A percentile compares a stretch with the other conserved stretches of the same genome.
phyloP scores from a whole-genome alignment of 225 moss, liverwort and hornwort species.

The Polytrichum formosum region DNA sequence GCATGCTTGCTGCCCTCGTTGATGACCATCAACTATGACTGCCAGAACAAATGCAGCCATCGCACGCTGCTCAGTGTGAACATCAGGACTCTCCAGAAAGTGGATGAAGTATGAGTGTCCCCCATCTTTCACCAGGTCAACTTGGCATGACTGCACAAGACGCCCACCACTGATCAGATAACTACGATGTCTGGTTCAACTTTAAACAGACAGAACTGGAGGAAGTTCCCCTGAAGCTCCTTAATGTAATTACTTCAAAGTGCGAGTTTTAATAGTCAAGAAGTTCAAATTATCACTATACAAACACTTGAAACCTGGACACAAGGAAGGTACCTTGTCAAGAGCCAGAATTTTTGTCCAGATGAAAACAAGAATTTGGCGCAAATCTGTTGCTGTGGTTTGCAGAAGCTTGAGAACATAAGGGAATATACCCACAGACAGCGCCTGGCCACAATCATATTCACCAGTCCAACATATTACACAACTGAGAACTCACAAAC shows the following conservation, averaged over 20 bases:
- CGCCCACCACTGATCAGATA: neutral
- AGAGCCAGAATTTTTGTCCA: slow-evolving; percentile 98
- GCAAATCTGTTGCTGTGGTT: slow-evolving; percentile 89
- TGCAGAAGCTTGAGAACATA: slow-evolving; percentile 92
- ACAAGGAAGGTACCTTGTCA: slow-evolving; percentile 57
- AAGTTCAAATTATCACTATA: too few species aligned
- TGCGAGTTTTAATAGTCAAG: too few species aligned
- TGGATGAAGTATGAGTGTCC: slow-evolving; percentile 96
- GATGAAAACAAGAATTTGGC: slow-evolving; percentile 96
- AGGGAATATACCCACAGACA: slow-evolving; percentile 96
- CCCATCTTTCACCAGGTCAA: slow-evolving; percentile 94
- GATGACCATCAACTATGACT: slow-evolving; percentile 91
- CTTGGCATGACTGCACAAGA: slow-evolving; percentile 88
- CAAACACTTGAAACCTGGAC: neutral
- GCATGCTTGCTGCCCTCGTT: slow-evolving; percentile 81
- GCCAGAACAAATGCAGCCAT: slow-evolving; percentile 98
- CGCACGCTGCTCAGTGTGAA: slow-evolving; percentile 84
- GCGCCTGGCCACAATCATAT: slow-evolving; percentile 55
- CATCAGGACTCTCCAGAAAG: slow-evolving; percentile 76
- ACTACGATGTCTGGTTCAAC: too few species aligned
- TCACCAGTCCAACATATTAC: neutral
- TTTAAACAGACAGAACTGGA: too few species aligned
- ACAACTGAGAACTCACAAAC: too few species aligned
- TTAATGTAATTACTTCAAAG: too few species aligned
- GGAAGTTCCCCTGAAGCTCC: too few species aligned